Conservation (phyloP, 2,329 filamentous ascomycete genomes). For the Emergomyces pasteurianus region DNA sequence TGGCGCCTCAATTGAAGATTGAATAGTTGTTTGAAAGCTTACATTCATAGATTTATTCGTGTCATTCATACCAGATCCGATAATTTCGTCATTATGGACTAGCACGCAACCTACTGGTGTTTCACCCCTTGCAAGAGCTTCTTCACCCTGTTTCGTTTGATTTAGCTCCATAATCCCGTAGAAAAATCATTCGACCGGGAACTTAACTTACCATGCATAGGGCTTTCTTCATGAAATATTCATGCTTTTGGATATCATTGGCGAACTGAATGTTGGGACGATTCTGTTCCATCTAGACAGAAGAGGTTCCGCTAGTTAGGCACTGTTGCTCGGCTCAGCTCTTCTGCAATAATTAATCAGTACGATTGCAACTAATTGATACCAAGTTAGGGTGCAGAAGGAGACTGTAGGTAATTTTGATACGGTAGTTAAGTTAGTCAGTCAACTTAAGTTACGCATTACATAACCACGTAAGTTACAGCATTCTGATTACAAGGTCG, state of each 20-base stretch:
- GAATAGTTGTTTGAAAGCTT: conserved; percentile 11
- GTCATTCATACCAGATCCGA: conserved; percentile 90
- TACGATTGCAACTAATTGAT: no score
- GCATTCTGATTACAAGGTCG: no score
- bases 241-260: conserved; percentile 28
- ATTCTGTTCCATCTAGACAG: neutral
- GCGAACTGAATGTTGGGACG: neutral
- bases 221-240: conserved; percentile 70
- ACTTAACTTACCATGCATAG: conserved; percentile 58
- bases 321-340: no score
- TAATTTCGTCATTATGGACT: conserved; percentile 64
- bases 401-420: neutral
- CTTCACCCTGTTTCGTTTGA: conserved; percentile 52
- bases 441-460: no score
- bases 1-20: neutral
- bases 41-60: conserved; percentile 75
- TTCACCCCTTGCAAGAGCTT: conserved; percentile 75
- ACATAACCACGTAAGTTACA: neutral
- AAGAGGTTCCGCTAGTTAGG: neutral
- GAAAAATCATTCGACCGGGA: neutral
- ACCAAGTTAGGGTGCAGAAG: neutral
- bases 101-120: conserved; percentile 95
- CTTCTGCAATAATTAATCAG: neutral
- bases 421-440: no score
- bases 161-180: neutral